A percentile compares a stretch with the other conserved stretches of the same genome.
Conservation (phyloP, 345 rosid genomes). For the Hirschfeldia incana region DNA sequence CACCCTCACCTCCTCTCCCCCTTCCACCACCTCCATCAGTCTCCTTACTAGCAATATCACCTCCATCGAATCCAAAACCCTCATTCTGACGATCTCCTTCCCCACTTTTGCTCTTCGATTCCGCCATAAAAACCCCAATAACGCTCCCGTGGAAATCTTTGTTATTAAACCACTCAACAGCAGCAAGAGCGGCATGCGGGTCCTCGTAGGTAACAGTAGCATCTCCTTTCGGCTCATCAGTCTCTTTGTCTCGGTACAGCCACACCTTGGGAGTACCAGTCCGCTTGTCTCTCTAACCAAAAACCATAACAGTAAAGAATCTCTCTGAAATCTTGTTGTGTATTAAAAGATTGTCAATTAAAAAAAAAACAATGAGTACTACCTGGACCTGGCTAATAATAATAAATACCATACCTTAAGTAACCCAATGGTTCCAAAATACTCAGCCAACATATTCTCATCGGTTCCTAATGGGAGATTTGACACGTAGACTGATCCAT, state of each 20-base stretch:
- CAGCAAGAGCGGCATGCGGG: constrained; percentile 96
- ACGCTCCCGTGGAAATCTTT: constrained; percentile 88
- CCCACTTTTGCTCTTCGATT: constrained; percentile 65
- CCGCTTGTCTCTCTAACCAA: constrained; percentile 77
- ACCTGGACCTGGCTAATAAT: constrained; percentile 33
- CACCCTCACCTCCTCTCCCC: constrained; percentile 86
- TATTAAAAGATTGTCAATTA: background rate
- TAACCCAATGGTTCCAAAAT: constrained; percentile 94
- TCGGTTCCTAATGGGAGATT: constrained; percentile 88
- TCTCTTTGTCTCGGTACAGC: constrained; percentile 82
- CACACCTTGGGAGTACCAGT: constrained; percentile 91
- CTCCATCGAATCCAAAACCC: constrained; percentile 53
- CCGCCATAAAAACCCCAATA: constrained; percentile 82
- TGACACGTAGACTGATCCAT: constrained; percentile 82
- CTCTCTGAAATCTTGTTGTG: background rate
- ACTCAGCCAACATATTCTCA: constrained; percentile 83
- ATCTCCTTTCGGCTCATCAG: constrained; percentile 95
- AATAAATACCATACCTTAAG: constrained; percentile 62
- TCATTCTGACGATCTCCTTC: constrained; percentile 44
- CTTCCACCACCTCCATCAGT: constrained; percentile 48
- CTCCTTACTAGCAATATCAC: constrained; percentile 39
- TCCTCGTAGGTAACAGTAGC: constrained; percentile 98
- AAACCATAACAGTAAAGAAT: constrained; percentile 1
- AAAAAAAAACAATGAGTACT: constrained; percentile 16
- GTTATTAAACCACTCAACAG: constrained; percentile 96